Base-by-base conservation (phyloP, 169 alveolate species). In the Toxoplasma gondii region DNA sequence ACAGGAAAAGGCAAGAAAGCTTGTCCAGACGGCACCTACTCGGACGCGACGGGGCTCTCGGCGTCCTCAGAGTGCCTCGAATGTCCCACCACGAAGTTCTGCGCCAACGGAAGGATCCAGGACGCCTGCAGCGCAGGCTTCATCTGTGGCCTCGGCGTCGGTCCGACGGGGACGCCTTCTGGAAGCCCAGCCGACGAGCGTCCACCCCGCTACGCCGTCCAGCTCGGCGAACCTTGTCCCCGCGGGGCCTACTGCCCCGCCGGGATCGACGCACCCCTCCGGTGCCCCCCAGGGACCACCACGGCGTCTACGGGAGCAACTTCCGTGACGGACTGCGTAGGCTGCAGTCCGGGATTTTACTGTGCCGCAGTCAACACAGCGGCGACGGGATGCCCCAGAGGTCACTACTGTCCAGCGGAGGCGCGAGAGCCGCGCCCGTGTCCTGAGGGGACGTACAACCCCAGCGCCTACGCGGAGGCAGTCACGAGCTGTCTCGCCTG, bases 191-290 rank as follows among this genome's bases (percentile, higher is more conserved):
- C 90, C 67, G 43, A 74, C 84, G 43, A 44, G 24, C 44, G 45
- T 74, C 49, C 27, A 44, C 74, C 74, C 74, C 74, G 22, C 5
- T 31, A 78, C 45, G 86, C 49, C 24, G 69, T 93, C 7, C 95
- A 93, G 70, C 80, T 93, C 53, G 95, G 95, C n/a, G 92, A 84
- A 17, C 90, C 95, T 1, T 96, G 98, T 84, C 97, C 98, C 39
- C 94, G 94, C 39, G 97, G 98, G n/a, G 86, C 84, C 69, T 97
- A 96, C 91, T 97, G 98, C 74, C 97, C 92, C 43, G 95, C 91
- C 58, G 97, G 96, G 24, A 82, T 90, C 1, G 43, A 70, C 7
- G 84, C 34, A 45, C 95, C 95, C 24, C 69, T 90, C 9, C 93
- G 93, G 36, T 93, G 95, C 83, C 95, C 88, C 41, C 83, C 90